Conservation (phyloP, 2,329 filamentous ascomycete genomes). For the Stenocarpella maydis region DNA sequence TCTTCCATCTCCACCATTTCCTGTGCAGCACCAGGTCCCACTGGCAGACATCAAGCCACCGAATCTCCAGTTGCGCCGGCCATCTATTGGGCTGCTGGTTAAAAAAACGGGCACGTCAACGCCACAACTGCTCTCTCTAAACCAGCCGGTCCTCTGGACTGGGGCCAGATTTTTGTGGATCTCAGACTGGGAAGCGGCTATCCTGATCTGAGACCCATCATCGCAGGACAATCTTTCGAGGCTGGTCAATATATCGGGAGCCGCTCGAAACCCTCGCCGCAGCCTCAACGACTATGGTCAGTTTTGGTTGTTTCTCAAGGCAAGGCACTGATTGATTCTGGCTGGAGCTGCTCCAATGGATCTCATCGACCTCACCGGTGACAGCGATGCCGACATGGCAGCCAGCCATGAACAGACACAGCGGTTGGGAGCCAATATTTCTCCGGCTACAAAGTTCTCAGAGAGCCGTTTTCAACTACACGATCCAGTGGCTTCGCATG, state of each 20-base stretch:
- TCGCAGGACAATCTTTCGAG: background rate
- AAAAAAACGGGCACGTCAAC: background rate
- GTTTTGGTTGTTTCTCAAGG: background rate
- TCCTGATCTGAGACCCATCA: background rate
- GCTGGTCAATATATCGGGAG: no score
- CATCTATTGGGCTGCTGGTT: background rate
- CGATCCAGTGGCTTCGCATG: constrained; percentile 8
- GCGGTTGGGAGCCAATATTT: constrained; percentile 4
- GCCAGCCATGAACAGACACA: background rate
- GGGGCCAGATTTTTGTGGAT: background rate
- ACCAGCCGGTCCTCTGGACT: background rate
- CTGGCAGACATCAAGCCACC: background rate
- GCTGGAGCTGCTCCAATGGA: constrained; percentile 9
- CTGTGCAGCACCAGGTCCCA: background rate
- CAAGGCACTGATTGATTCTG: background rate
- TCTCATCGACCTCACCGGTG: constrained; percentile 30
- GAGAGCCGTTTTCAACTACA: constrained; percentile 33
- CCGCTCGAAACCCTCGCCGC: background rate
- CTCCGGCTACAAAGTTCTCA: constrained; percentile 18
- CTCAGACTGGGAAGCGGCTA: no score
- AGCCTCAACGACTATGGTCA: background rate
- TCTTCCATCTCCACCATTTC: constrained; percentile 5
- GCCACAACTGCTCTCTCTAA: background rate
- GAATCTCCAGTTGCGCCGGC: background rate
- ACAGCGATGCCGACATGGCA: constrained; percentile 28